Base-by-base conservation (phyloP, 805 yeast genomes). In the Candida parachauliodes region DNA sequence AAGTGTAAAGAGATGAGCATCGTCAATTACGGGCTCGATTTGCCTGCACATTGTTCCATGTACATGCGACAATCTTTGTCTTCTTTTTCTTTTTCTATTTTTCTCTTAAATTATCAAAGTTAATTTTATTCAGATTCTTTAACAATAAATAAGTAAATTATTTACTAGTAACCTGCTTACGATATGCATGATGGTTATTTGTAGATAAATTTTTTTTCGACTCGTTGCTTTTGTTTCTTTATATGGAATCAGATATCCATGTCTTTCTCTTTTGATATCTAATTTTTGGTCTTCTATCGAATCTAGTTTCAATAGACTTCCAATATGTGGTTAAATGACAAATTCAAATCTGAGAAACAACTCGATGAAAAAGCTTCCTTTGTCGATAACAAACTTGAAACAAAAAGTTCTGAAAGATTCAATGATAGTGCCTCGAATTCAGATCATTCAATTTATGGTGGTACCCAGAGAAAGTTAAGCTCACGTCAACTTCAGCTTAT, bases 401-500 rank as follows among this genome's bases (percentile, higher is more conserved):
- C 24, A 20, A 19, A 6, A 5, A 30, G 11, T 20, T 30, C 33
- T 4, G 32, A 5, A 3, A 23, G 16, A 4, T 47, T 47, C 23
- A 29, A 40, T 12, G 64, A 55, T 42, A 8, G 17, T 4, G 10
- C 30, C 7, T 62, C 62, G 28, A 42, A 60, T 27, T 64, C 53
- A 36, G 43, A 43, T 31, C 41, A 54, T 8, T 43, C 47, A 4
- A 53, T 46, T 4, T 58, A 60, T 39, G 65, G 65, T 16, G 36
- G 46, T 23, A 61, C 65, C 7, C 45, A 59, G 37, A 48, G 68
- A 41, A 46, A 50, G 29, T 44, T 62, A 30, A 44, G 46, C 3
- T 46, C 59, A 3, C 52, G 68, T 28, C 69, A 63, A 45, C 59
- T 63, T 9, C 49, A 59, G 17, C 50, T 63, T 40, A 57, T 63